Conservation (phyloP, 176 grass and related monocot genomes). For the Triticum aestivum region DNA sequence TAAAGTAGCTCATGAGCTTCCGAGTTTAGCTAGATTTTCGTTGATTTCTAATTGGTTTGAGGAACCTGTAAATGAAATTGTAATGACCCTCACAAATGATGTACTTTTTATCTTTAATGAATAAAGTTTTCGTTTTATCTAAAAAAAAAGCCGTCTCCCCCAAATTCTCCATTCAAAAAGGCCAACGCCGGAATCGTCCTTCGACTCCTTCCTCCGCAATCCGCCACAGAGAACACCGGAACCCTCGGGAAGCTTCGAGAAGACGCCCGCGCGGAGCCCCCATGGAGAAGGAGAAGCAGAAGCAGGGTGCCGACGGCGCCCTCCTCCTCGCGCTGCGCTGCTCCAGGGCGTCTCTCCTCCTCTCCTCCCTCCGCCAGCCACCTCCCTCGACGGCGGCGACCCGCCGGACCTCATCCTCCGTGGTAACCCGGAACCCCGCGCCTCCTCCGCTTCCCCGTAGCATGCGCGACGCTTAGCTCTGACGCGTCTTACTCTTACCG, state of each 20-base stretch:
- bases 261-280: not conserved
- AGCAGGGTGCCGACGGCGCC: conserved; percentile 9
- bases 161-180: not conserved
- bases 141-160: too few species aligned
- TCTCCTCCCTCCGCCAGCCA: conserved; percentile 43
- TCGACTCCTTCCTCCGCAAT: not conserved
- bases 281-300: conserved; percentile 42
- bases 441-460: not conserved
- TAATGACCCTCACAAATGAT: too few species aligned
- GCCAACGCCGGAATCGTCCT: not conserved
- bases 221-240: not conserved
- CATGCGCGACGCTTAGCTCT: not conserved
- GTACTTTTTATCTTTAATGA: too few species aligned
- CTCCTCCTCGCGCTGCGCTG: conserved; percentile 33
- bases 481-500: not conserved
- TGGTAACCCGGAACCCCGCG: not conserved
- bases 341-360: conserved; percentile 33
- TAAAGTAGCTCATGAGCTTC: too few species aligned
- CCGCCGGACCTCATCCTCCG: not conserved
- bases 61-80: too few species aligned
- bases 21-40: too few species aligned
- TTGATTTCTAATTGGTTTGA: too few species aligned
- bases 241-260: conserved; percentile 9
- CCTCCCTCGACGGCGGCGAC: not conserved
- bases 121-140: too few species aligned